A percentile compares a stretch with the other conserved stretches of the same genome.
phyloP scores from a whole-genome alignment of 169 alveolate genomes.

The Perkinsus olseni region DNA sequence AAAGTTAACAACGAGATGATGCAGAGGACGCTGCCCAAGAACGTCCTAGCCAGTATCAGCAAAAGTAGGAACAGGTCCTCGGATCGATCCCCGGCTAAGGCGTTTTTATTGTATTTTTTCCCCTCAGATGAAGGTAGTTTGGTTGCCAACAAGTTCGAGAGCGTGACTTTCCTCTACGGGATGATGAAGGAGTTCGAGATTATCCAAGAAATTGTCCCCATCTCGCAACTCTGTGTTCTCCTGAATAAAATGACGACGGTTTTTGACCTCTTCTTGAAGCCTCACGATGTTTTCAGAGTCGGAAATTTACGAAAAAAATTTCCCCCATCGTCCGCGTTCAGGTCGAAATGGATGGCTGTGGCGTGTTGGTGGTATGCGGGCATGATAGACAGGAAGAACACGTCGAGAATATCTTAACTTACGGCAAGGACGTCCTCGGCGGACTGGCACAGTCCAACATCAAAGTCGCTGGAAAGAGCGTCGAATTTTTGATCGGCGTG shows the following conservation, averaged over 20 bases:
- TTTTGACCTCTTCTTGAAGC: background rate
- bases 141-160: background rate
- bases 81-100: background rate
- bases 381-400: background rate
- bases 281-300: background rate
- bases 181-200: background rate
- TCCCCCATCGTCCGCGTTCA: background rate
- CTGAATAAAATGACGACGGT: background rate
- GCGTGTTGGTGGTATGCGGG: background rate
- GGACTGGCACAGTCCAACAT: background rate
- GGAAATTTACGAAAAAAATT: background rate
- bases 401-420: background rate
- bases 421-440: background rate
- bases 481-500: background rate
- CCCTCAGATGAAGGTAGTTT: background rate
- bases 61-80: background rate
- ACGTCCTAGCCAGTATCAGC: background rate
- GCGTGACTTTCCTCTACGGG: background rate
- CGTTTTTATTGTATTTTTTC: background rate
- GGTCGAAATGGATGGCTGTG: background rate
- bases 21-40: background rate
- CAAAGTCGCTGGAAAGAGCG: background rate
- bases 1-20: background rate
- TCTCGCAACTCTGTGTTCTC: background rate
- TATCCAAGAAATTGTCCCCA: background rate